Base-by-base conservation (phyloP, 2,329 filamentous ascomycete species). In the Claviceps pazoutovae region DNA sequence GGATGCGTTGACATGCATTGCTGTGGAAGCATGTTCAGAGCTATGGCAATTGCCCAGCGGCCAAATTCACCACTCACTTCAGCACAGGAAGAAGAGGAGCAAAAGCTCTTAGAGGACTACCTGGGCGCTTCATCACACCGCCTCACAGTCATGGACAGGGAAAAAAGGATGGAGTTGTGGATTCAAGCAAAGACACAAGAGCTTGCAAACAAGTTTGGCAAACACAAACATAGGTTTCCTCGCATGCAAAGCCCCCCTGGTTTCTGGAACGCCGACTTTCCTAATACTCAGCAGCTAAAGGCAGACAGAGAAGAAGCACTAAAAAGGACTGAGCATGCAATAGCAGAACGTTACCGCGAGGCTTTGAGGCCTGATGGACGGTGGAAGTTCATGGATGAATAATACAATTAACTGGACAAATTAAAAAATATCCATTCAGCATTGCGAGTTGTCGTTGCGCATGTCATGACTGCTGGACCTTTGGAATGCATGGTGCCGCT, bases 201-300 rank as follows among this genome's bases (percentile, higher is more conserved):
- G 48, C 71, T 94, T 56, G 85, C 90, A 1, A 83, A 90, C 61
- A 76, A 79, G 55, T 81, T 80, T 64, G 89, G 89, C 5, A 88
- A 76, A 62, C 90, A 96, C 66, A 77, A 85, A 52, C 79, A 91
- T 58, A 75, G 81, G 30, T 89, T 84, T 65, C 78, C 83, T 54
- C 78, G 88, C 49, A 75, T 79, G 56, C 74, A 71, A 45, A 88
- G 85, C 9, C 90, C 93, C 13, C 88, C 88, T 1, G 90, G 89
- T 0, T 97, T 88, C 64, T 98, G 93, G 93, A 76, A 87, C 51
- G 78, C 84, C 1, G 91, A 95, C 58, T 95, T 98, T 64, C 90
- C 91, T 1, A 81, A 72, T 26, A 96, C 93, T 1, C 93, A 97
- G 64, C 87, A 96, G 66, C 68, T 83, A 30, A 72, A 79, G 58